Percentiles rank a stretch among this genome's conserved stretches.
phyloP scores from a whole-genome alignment of 1,284 basidiomycete genomes.

The Inonotus obliquus region DNA sequence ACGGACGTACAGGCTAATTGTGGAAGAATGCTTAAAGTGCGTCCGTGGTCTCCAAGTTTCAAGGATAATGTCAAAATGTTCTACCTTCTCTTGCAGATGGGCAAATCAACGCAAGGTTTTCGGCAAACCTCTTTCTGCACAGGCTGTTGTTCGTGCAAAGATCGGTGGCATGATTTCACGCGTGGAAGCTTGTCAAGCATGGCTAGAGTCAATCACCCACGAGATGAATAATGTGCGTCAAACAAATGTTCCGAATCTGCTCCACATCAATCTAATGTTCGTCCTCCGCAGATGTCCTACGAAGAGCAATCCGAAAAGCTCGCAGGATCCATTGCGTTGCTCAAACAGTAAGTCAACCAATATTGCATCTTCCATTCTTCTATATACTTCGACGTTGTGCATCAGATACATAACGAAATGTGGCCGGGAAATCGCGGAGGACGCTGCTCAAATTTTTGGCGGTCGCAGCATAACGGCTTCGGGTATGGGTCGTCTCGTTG shows the following conservation, averaged over 20 bases:
- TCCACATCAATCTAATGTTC: neutral
- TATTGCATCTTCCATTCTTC: neutral
- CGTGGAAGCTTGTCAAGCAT: conserved; percentile 83
- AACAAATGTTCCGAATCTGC: conserved; percentile 1
- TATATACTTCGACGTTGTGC: neutral
- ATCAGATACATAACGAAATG: conserved; percentile 61
- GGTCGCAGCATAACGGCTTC: conserved; percentile 55
- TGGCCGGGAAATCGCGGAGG: conserved; percentile 70
- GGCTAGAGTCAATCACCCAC: conserved; percentile 85
- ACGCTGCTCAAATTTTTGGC: conserved; percentile 60
- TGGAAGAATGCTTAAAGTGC: conserved; percentile 79
- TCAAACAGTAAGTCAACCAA: conserved; percentile 53
- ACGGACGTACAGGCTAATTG: conserved; percentile 64
- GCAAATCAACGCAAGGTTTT: conserved; percentile 80
- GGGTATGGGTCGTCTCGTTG: conserved; percentile 63
- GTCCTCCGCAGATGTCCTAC: conserved; percentile 60
- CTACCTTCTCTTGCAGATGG: conserved; percentile 57
- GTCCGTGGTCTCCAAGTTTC: conserved; percentile 19
- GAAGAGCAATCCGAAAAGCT: conserved; percentile 74
- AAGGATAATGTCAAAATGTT: neutral
- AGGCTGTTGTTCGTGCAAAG: conserved; percentile 90
- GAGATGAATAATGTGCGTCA: conserved; percentile 85
- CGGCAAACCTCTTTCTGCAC: conserved; percentile 84
- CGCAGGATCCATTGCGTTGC: conserved; percentile 67
- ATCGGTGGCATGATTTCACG: conserved; percentile 87